A percentile compares a stretch with the other conserved stretches of the same genome.
Evolutionary conservation across 2,329 filamentous ascomycete genomes (phyloP).

Genomic region (Diaporthe ilicicola): DNA sequence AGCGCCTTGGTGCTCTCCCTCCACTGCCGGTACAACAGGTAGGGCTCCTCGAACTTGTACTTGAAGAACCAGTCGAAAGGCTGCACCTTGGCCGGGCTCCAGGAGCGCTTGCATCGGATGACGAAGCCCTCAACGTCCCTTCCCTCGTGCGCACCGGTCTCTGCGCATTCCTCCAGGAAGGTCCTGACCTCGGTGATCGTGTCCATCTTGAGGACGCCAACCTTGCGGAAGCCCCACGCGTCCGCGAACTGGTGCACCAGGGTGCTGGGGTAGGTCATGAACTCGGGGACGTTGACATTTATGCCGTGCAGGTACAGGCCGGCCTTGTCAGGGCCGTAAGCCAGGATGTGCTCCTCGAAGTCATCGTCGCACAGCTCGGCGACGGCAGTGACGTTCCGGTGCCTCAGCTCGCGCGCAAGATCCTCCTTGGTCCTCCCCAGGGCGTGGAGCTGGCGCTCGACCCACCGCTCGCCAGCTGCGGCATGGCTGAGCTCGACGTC

Average conservation of each 20-base stretch:
- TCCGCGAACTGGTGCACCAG: slow-evolving; percentile 92
- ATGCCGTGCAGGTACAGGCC: slow-evolving; percentile 96
- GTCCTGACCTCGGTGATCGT: slow-evolving; percentile 76
- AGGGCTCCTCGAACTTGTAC: slow-evolving; percentile 99
- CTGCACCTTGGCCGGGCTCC: slow-evolving; percentile 56
- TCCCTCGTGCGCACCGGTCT: slow-evolving; percentile 89
- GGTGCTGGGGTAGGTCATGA: slow-evolving; percentile 83
- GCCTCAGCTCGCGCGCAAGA: slow-evolving; percentile 77
- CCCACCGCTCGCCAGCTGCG: slow-evolving; percentile 80
- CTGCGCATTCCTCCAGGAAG: slow-evolving; percentile 85
- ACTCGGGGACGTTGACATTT: slow-evolving; percentile 93
- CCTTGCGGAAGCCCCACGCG: slow-evolving; percentile 92
- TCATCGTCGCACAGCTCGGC: slow-evolving; percentile 95
- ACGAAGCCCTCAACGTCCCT: slow-evolving; percentile 98
- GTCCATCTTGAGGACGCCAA: slow-evolving; percentile 80
- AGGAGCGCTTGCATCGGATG: slow-evolving; percentile 80
- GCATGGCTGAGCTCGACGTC: slow-evolving; percentile 84
- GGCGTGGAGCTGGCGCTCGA: slow-evolving; percentile 79
- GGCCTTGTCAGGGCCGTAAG: slow-evolving; percentile 82
- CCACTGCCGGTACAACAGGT: slow-evolving; percentile 99
- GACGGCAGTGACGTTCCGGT: slow-evolving; percentile 90
- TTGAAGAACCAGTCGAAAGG: slow-evolving; percentile 99
- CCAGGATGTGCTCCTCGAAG: slow-evolving; percentile 96
- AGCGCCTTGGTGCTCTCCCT: slow-evolving; percentile 93
- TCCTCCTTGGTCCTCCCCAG: slow-evolving; percentile 83